Base-by-base conservation (phyloP, 2,329 filamentous ascomycete species). In the Pseudogymnoascus sp. region DNA sequence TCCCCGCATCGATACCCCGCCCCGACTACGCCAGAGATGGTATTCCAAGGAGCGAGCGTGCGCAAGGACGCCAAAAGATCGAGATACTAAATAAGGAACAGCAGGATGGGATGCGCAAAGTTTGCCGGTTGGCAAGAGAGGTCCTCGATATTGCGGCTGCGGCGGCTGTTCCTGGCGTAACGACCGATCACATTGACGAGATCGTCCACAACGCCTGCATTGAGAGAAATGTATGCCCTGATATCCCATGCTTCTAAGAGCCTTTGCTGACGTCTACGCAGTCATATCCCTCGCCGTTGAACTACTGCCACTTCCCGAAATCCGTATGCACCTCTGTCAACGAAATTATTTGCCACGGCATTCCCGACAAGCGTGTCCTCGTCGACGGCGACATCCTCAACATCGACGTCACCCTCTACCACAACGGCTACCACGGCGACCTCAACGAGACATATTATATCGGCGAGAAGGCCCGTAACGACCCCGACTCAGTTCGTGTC, bases 361-460 rank as follows among this genome's bases (percentile, higher is more conserved):
- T 99, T 66, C 94, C 94, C 13, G 94, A 99, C 71, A 86, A 96
- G 73, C 85, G 94, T 61, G 81, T 89, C 6, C 81, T 99, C 1
- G 77, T 91, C 65, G 93, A 99, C 68, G 94, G 94, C 64, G 94
- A 99, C 71, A 97, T 99, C 66, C 78, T 99, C 71, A 99, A 99
- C 77, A 92, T 99, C 67, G 94, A 99, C 69, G 90, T 99, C 4
- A 92, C 92, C 0, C 78, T 99, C 44, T 99, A 95, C 75, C 92
- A 97, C 73, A 89, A 87, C 64, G 94, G 94, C 60, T 97, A 93
- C 78, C 94, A 99, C 73, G 92, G 91, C 61, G 94, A 99, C 74
- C 79, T 99, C 61, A 99, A 99, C 78, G 94, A 99, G 78, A 99
- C 94, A 10, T 99, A 97, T 78, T 99, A 99, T 73, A 89, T 99